Conservation (phyloP, 176 grass and related monocot genomes). For the Triticum turgidum region DNA sequence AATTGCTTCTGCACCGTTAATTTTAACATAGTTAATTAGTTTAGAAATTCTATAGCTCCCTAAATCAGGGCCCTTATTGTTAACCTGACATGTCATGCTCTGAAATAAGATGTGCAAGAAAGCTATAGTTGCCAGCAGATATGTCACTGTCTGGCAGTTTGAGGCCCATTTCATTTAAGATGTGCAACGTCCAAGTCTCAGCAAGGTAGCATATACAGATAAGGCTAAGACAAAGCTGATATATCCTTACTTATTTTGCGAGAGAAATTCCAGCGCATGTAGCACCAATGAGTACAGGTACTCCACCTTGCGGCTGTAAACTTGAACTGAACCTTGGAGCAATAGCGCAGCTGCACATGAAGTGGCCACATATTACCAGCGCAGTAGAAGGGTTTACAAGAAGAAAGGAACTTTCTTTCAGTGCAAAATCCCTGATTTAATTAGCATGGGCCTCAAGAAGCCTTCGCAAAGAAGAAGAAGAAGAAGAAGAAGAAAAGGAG, state of each 20-base stretch:
- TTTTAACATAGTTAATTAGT: neutral
- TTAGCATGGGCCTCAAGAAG: neutral
- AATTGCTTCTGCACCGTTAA: neutral
- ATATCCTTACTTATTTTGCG: slow-evolving; percentile 79
- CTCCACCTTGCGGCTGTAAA: slow-evolving; percentile 95
- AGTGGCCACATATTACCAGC: slow-evolving; percentile 15
- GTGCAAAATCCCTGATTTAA: neutral
- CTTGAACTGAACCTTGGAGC: slow-evolving; percentile 89
- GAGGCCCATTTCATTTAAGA: slow-evolving; percentile 7
- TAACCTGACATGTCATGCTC: neutral
- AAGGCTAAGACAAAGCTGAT: neutral
- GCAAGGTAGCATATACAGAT: slow-evolving; percentile 10
- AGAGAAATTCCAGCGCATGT: slow-evolving; percentile 76
- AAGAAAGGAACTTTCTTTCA: slow-evolving; percentile 9
- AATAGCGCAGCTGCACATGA: slow-evolving; percentile 72
- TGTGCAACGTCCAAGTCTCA: neutral
- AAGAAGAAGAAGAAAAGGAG: neutral
- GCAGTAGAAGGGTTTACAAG: neutral
- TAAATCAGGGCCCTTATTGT: neutral
- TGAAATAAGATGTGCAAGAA: neutral
- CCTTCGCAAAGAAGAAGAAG: neutral
- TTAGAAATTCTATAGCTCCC: neutral
- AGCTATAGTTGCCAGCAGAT: neutral
- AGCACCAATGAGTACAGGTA: slow-evolving; percentile 90
- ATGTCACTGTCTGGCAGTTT: slow-evolving; percentile 10